Evolutionary conservation across 1,139 yeast species (phyloP).

Genomic region (Nakaseomyces sp.): DNA sequence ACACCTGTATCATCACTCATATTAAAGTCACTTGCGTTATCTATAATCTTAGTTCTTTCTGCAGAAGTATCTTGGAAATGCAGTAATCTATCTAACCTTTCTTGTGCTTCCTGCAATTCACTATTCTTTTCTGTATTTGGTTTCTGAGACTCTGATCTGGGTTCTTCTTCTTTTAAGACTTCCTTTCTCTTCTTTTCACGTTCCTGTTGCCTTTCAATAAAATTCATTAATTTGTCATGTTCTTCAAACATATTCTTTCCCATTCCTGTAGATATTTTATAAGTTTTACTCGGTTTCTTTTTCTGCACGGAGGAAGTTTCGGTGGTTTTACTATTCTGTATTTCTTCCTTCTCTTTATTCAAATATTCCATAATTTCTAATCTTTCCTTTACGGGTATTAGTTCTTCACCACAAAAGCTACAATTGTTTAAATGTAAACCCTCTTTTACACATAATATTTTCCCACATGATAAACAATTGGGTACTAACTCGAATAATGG

Average conservation of each 20-base stretch:
- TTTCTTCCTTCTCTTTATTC: constrained; percentile 40
- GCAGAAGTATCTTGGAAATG: constrained; percentile 81
- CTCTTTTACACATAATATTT: constrained; percentile 80
- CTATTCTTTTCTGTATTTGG: constrained; percentile 35
- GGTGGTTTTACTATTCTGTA: constrained; percentile 20
- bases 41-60: constrained; percentile 85
- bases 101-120: constrained; percentile 60
- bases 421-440: constrained; percentile 77
- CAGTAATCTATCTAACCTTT: constrained; percentile 60
- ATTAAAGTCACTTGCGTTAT: constrained; percentile 87
- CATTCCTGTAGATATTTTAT: constrained; percentile 38
- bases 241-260: constrained; percentile 58
- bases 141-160: constrained; percentile 16
- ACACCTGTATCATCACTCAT: constrained; percentile 86
- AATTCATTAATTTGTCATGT: constrained; percentile 54
- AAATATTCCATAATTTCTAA: constrained; percentile 48
- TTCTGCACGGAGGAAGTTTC: constrained; percentile 9
- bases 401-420: constrained; percentile 64
- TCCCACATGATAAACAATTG: constrained; percentile 89
- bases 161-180: constrained; percentile 24
- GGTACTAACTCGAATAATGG: constrained; percentile 87
- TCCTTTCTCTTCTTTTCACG: constrained; percentile 21
- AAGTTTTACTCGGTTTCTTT: constrained; percentile 18
- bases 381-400: constrained; percentile 54
- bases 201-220: constrained; percentile 36